phyloP scores from a whole-genome alignment of 805 yeast genomes.

The Jamesozyma piceae region DNA sequence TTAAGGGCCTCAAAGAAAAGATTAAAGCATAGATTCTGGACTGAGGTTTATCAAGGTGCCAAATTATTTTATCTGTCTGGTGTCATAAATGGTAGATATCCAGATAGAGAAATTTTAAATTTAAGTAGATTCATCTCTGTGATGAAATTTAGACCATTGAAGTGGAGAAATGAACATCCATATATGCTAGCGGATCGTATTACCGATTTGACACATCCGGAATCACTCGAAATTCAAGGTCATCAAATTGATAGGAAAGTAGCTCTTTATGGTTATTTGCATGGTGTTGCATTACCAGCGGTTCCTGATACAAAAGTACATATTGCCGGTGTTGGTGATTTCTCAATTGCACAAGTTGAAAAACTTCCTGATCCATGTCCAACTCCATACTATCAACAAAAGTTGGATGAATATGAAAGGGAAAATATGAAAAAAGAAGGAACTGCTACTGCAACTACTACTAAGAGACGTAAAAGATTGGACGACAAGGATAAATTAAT shows the following conservation, averaged over 20 bases:
- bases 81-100: constrained; percentile 93
- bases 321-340: constrained; percentile 93
- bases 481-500: constrained; percentile 91
- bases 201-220: constrained; percentile 91
- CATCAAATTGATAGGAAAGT: constrained; percentile 81
- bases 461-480: constrained; percentile 81
- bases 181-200: constrained; percentile 84
- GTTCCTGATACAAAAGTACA: constrained; percentile 66
- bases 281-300: constrained; percentile 77
- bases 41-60: constrained; percentile 97
- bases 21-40: constrained; percentile 93
- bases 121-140: constrained; percentile 87
- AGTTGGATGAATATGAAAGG: constrained; percentile 69
- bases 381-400: constrained; percentile 86
- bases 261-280: constrained; percentile 88
- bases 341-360: constrained; percentile 64
- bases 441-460: constrained; percentile 41
- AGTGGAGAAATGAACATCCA: constrained; percentile 98
- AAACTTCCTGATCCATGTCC: constrained; percentile 98
- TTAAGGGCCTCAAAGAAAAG: constrained; percentile 85
- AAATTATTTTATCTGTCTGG: constrained; percentile 90
- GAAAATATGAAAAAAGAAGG: constrained; percentile 65
- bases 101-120: constrained; percentile 90
- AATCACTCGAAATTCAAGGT: constrained; percentile 56
- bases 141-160: constrained; percentile 97